Conservation (phyloP, 2,329 filamentous ascomycete genomes). For the Colletotrichum sansevieriae region DNA sequence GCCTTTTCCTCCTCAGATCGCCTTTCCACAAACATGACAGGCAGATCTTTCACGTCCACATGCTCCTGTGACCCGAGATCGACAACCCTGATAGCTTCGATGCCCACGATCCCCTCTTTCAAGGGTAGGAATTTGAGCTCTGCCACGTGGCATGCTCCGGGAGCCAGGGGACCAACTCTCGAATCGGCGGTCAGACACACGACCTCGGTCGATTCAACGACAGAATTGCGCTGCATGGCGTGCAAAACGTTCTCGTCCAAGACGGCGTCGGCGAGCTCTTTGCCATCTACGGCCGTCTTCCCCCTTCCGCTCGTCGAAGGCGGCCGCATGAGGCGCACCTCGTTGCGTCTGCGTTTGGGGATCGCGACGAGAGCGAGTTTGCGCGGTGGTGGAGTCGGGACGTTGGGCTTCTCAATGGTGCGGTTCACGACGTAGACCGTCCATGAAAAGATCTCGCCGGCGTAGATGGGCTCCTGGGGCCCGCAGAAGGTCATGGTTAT, state of each 20-base stretch:
- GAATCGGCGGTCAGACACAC: conserved; percentile 83
- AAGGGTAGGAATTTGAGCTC: conserved; percentile 80
- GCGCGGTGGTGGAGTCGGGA: conserved; percentile 60
- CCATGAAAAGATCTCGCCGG: conserved; percentile 79
- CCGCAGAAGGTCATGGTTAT: conserved; percentile 82
- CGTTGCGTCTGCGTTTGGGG: conserved; percentile 72
- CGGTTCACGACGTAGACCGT: conserved; percentile 83
- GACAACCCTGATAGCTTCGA: conserved; percentile 80
- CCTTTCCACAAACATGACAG: conserved; percentile 71
- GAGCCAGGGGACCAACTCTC: conserved; percentile 78
- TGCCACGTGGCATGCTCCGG: conserved; percentile 79
- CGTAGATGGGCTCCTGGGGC: conserved; percentile 66
- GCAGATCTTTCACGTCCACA: conserved; percentile 81
- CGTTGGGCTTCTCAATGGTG: conserved; percentile 56
- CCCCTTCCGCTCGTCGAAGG: conserved; percentile 64
- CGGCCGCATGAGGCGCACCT: conserved; percentile 65
- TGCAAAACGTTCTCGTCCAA: conserved; percentile 80
- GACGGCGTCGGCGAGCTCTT: conserved; percentile 72
- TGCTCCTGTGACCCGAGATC: conserved; percentile 82
- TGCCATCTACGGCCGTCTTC: conserved; percentile 43
- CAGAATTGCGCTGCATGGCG: conserved; percentile 76
- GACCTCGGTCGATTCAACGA: conserved; percentile 74
- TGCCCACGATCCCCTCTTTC: conserved; percentile 73
- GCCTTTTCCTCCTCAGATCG: conserved; percentile 34
- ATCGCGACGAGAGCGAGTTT: conserved; percentile 79